Evolutionary conservation across 768 basidiomycete genomes (phyloP), one percentile per base, ranked within the genome.

Genomic region (Boletales sp.): DNA sequence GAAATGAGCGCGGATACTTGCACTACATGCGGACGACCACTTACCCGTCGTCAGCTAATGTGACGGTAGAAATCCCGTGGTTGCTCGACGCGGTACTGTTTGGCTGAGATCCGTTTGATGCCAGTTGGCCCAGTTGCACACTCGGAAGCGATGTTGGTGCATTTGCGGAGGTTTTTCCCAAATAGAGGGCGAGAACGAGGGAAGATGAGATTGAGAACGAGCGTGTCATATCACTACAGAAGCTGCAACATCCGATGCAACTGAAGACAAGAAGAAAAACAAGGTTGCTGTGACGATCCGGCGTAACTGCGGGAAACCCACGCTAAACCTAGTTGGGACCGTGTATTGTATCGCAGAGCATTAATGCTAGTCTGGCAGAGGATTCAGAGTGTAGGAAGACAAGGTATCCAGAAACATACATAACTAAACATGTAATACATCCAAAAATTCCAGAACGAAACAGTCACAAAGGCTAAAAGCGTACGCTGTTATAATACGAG

Each of bases 21-120:
- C 18, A 37, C 47, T 14, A 38, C n/a, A 43, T 17, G 43, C 31
- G 19, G 71, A 75, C 46, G 52, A 78, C 74, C 72, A 69, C 61
- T 68, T 68, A 77, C 62, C 70, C 73, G 52, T 84, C 77, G 41
- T 65, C 68, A 8, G 81, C 72, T 38, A 78, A 57, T 7, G 75
- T 62, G 43, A 84, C 65, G 2, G 69, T 53, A 14, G 72, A 70
- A 50, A 82, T 71, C 15, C 79, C 78, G 44, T 68, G 49, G 38
- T 10, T 56, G 47, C 72, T 73, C 46, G 64, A 52, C 18, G 61
- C 61, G 35, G 56, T 48, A 32, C 24, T 41, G 47, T 46, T 55
- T 43, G 55, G 44, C 47, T 55, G 53, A 17, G 50, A 51, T n/a
- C 34, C 11, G 11, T 52, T 50, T 24, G 63, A 58, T 37, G 36